Base-by-base conservation (phyloP, 768 basidiomycete genomes). In the Butyriboletus loyo region DNA sequence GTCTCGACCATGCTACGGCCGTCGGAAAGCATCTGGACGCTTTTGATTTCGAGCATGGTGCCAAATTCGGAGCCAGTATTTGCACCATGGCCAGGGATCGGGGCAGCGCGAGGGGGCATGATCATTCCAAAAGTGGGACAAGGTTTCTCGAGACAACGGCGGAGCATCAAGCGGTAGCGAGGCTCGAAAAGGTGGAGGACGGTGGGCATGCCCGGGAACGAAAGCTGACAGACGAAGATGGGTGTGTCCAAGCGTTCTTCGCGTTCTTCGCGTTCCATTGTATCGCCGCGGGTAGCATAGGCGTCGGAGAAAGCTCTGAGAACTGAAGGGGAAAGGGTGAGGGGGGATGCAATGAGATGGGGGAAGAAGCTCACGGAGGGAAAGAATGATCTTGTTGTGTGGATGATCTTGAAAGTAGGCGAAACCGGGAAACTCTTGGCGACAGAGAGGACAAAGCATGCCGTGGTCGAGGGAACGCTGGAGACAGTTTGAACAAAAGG, bases 171-270 rank as follows among this genome's bases (percentile, higher is more conserved):
- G 7, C 96, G 87, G 68, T 98, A 95, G 61, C 90, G 80, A 0
- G 96, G 96, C 68, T 98, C 96, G 66, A 92, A 98, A 64, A 98
- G 86, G 69, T 97, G 94, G 15, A 98, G 75, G 49, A 87, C 77
- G 42, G 88, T 94, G 36, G 92, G 93, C 74, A 93, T 84, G 50
- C 87, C 88, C 2, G 96, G 96, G 73, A 97, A 98, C 41, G 86
- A 84, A 45, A 97, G 83, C 38, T 89, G 88, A 66, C 87, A 89
- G 57, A 94, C 83, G 61, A 98, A 95, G 55, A 98, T 87, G 50
- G 96, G 93, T 17, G 91, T 94, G 65, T 92, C 84, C 52, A 96
- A 80, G 41, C 86, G 79, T 14, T 83, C 78, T 60, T 91, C 83
- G 50, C 83, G 85, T 68, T 90, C 89, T 60, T 92, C 92, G 48